These are phyloP conservation scores for Fusarium sp. DNA, from an alignment of 2,329 filamentous ascomycete genomes.

Conservation along the genomic window DNA sequence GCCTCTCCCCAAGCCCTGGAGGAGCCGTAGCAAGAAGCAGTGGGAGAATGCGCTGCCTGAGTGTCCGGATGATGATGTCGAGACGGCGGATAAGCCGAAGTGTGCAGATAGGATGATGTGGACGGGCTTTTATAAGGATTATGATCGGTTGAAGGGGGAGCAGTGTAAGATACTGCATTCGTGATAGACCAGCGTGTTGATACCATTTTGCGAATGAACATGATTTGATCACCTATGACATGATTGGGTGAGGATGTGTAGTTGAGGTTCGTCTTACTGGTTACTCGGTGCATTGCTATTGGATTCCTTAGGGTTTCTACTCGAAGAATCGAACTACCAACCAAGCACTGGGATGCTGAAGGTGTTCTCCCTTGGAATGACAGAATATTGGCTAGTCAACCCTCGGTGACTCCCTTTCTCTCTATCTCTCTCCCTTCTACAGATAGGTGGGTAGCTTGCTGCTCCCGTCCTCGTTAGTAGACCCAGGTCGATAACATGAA, in stretches of 20 bases:
- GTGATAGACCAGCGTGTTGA: neutral
- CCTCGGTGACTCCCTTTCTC: neutral
- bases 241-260: neutral
- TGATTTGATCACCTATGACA: neutral
- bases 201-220: neutral
- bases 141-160: neutral
- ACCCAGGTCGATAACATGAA: too few species aligned
- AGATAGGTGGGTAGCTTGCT: too few species aligned
- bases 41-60: neutral
- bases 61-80: neutral
- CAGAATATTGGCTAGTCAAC: neutral
- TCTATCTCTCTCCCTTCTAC: neutral
- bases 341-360: neutral
- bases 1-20: neutral
- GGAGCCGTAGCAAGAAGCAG: neutral
- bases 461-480: too few species aligned
- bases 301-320: neutral
- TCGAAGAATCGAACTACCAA: neutral
- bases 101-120: neutral
- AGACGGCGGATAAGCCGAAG: neutral
- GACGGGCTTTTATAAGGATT: neutral
- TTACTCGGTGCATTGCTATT: neutral
- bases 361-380: neutral
- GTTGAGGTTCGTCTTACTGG: neutral
- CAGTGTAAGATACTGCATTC: neutral